These are phyloP conservation scores for Boletus subcaerulescens DNA, from an alignment of 768 basidiomycete genomes.

Conservation along the genomic window DNA sequence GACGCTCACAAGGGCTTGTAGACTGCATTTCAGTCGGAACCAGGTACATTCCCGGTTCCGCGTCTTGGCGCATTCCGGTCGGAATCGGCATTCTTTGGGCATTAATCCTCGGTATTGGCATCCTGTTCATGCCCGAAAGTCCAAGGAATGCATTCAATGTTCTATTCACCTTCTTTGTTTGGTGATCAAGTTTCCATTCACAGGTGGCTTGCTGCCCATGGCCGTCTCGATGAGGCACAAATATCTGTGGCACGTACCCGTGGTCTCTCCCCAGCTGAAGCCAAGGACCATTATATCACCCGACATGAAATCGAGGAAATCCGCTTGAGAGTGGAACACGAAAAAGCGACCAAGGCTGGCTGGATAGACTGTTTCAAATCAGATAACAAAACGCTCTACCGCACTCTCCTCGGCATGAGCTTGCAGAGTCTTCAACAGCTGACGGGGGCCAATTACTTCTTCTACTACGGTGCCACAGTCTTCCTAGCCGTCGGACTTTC, in stretches of 20 bases:
- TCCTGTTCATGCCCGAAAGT: constrained; percentile 36
- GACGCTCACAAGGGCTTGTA: too few relatives aligned
- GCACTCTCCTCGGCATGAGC: constrained; percentile 60
- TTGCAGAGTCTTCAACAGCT: constrained; percentile 73
- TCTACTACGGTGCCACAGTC: constrained; percentile 61
- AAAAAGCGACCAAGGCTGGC: constrained; percentile 21
- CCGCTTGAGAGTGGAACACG: constrained; percentile 40
- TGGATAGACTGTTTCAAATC: constrained; percentile 56
- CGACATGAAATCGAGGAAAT: constrained; percentile 56
- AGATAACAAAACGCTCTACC: constrained; percentile 1
- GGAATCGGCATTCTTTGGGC: too few relatives aligned
- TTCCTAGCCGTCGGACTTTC: constrained; percentile 64
- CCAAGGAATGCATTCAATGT: constrained; percentile 38
- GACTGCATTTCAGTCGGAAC: too few relatives aligned
- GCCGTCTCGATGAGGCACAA: too few relatives aligned
- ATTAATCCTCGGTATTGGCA: constrained; percentile 36
- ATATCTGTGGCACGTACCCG: constrained; percentile 40
- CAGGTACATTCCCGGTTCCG: too few relatives aligned
- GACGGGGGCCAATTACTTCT: constrained; percentile 43
- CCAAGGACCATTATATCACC: constrained; percentile 26
- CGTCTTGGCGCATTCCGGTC: too few relatives aligned
- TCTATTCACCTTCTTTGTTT: too few relatives aligned
- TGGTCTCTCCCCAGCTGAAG: constrained; percentile 36
- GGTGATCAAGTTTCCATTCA: too few relatives aligned
- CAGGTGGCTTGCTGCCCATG: too few relatives aligned